Base-by-base conservation (phyloP, 495 filamentous ascomycete species). In the Rhypophila decipiens region DNA sequence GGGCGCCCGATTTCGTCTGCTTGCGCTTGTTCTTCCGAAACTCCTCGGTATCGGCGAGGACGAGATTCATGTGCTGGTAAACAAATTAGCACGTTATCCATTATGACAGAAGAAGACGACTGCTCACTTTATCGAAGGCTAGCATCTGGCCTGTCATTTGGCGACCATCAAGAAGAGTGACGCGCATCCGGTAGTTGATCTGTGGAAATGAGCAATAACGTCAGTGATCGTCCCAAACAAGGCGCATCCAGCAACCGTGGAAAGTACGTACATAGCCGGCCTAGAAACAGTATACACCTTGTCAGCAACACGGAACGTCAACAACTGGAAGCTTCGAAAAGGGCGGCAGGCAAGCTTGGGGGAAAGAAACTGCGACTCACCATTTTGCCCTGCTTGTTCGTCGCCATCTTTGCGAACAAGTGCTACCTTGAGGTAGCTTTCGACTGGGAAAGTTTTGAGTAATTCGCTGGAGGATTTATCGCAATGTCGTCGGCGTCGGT, bases 111-210 rank as follows among this genome's bases (percentile, higher is more conserved):
- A 22, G 37, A 11, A 17, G 21, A 41, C 31, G 19, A 12, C 12
- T 3, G 46, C 64, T 34, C 68, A 94, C 91, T 83, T 95, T 96
- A 68, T 97, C 91, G 59, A 96, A 97, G 42, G 91, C 91, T 46
- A 97, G 78, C 85, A 97, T 91, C 59, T 96, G 90, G 43, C 94
- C 94, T 11, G 86, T 88, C 82, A 99, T 91, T 69, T 97, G 91
- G 55, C 93, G 85, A 57, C 89, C 87, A 75, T 99, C 93, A 60
- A 85, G 88, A 61, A 99, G 75, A 34, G 94, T 97, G 53, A 95
- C 86, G 65, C 89, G 81, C 94, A 99, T 97, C 64, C 91, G 86
- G 74, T 94, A 97, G 70, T 97, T 96, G 80, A 99, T 94, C 93
- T 98, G 66, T 13, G 12, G 39, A 18, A 15, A 42, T 9, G 36